Base-by-base conservation (phyloP, 2,329 filamentous ascomycete species). In the Aspergillus bombycis region DNA sequence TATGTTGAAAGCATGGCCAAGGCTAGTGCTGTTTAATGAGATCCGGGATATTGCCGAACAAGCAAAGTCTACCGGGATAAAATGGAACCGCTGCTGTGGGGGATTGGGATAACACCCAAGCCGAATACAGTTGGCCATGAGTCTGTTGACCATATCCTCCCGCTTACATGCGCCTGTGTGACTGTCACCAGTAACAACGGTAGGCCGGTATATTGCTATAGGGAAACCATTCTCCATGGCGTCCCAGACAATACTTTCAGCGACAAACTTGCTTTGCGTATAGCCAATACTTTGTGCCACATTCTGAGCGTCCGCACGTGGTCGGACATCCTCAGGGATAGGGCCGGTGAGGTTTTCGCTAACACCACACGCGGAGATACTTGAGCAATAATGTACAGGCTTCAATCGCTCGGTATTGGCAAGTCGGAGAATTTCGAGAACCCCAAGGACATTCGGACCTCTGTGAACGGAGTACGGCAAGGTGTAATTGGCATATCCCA, bases 201-300 rank as follows among this genome's bases (percentile, higher is more conserved):
- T 63, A 3, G 68, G 68, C 1, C 71, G 62, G 55, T 71, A 66
- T 23, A 72, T 66, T 5, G 62, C 48, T 32, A 68, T 54, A 1
- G 69, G 70, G 11, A 69, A 60, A 9, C 70, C 68, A 12, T 65
- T 67, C 2, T 38, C 34, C 8, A 66, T 66, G 1, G 67, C 67
- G 16, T 67, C 61, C 65, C 65, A 67, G 5, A 61, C 56, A 9
- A 72, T 63, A 7, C 46, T 62, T 41, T 72, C 71, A 0, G 63
- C 67, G 11, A 71, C 71, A 23, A 60, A 62, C 32, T 72, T 66
- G 60, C 68, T 72, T 7, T 62, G 62, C 0, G 65, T 56, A 28
- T 72, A 72, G 14, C 71, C 68, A 2, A 62, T 61, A 19, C 61
- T 58, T 10, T 66, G 43, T 12, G 53, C n/a, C 16, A 64, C 26